Percentiles rank a stretch among this genome's conserved stretches.
phyloP scores from a whole-genome alignment of 2,329 filamentous ascomycete species.

The Aspergillus sojae region DNA sequence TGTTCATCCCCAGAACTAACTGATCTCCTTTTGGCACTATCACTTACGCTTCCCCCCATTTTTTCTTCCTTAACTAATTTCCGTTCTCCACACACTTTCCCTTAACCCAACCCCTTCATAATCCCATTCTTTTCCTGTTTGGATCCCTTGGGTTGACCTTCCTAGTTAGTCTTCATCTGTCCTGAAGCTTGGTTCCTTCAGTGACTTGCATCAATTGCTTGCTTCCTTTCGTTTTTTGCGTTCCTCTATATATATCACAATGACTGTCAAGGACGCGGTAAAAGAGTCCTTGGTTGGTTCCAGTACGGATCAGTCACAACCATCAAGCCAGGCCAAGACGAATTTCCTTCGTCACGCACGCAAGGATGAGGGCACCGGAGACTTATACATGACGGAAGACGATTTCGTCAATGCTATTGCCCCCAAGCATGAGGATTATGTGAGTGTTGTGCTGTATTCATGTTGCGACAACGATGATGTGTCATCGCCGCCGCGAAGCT shows the following conservation, averaged over 20 bases:
- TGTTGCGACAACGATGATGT: conserved; percentile 13
- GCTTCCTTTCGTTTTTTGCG: conserved; percentile 11
- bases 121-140: conserved; percentile 11
- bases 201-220: conserved; percentile 11
- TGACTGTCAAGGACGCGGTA: conserved; percentile 68
- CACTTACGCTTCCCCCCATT: conserved; percentile 15
- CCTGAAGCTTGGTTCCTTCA: conserved; percentile 7
- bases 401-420: conserved; percentile 91
- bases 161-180: conserved; percentile 14
- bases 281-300: conserved; percentile 77
- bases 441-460: conserved; percentile 54
- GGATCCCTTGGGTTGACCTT: conserved; percentile 9
- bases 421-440: conserved; percentile 85
- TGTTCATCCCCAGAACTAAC: neutral
- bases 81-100: conserved; percentile 24
- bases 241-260: conserved; percentile 30
- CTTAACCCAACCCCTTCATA: conserved; percentile 26
- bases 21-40: conserved; percentile 1
- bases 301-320: conserved; percentile 56
- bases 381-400: conserved; percentile 78
- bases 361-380: conserved; percentile 74
- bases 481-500: conserved; percentile 15
- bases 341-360: conserved; percentile 76
- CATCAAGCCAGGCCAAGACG: conserved; percentile 74
- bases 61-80: conserved; percentile 20